These are phyloP conservation scores for Penicillium thymicola DNA, from an alignment of 2,329 filamentous ascomycete genomes.

Conservation along the genomic window DNA sequence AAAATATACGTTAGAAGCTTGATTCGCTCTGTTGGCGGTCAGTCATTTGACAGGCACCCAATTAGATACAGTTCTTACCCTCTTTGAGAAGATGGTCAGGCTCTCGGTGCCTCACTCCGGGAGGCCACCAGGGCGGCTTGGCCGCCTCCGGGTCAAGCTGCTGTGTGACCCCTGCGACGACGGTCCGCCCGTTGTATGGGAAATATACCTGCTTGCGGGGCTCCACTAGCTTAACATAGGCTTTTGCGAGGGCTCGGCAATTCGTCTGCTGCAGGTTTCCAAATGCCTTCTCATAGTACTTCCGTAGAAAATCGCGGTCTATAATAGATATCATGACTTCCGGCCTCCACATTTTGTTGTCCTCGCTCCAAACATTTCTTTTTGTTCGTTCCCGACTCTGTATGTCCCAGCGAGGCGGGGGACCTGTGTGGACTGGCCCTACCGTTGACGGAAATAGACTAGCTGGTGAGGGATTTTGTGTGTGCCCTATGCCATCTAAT, in stretches of 20 bases:
- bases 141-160: constrained; percentile 32
- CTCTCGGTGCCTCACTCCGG: constrained; percentile 32
- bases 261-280: constrained; percentile 34
- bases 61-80: constrained; percentile 17
- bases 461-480: not conserved
- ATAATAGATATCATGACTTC: constrained; percentile 23
- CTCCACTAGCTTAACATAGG: constrained; percentile 35
- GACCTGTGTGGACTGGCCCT: not conserved
- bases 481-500: not conserved
- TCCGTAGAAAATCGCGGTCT: constrained; percentile 25
- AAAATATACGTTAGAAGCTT: constrained; percentile 42
- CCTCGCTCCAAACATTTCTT: constrained; percentile 4
- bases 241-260: constrained; percentile 34
- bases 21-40: constrained; percentile 32
- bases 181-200: constrained; percentile 35
- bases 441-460: not conserved
- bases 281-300: constrained; percentile 34
- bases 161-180: constrained; percentile 26
- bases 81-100: constrained; percentile 34
- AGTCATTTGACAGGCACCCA: not conserved
- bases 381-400: not conserved
- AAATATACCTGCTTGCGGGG: constrained; percentile 36
- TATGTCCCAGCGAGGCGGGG: not conserved
- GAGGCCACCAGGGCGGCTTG: constrained; percentile 36
- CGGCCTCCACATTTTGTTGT: constrained; percentile 1